Base-by-base conservation (phyloP, 305 asterid species). In the Fraxinus sp. region DNA sequence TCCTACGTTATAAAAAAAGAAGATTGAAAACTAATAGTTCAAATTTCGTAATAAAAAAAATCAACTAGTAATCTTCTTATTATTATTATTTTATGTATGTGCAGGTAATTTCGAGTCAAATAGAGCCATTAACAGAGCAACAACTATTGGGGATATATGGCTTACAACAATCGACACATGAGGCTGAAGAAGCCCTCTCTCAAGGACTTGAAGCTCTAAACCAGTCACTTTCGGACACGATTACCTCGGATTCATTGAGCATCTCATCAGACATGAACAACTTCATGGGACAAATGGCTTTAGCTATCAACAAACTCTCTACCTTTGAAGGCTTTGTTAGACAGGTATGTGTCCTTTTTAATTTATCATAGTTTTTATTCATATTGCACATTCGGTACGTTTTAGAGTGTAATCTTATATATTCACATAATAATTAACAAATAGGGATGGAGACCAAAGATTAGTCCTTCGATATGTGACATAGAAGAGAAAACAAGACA, bases 141-240 rank as follows among this genome's bases (percentile, higher is more conserved):
- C 97, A 93, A 55, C 24, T 90, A 13, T 62, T 90, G 90, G 95
- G 89, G 24, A 86, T 94, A 2, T 90, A 86, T 72, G 90, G 88
- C 1, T 66, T 94, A 46, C 98, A 92, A 73, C 92, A 91, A 77
- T 85, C 93, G 0, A 89, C 97, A 1, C 90, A 87, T 59, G 93
- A 92, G 82, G 92, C 95, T 0, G 98, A 94, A 84, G 96, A 91
- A 30, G 94, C 91, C 4, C 87, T 94, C 0, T 87, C 94, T 33
- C 92, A 89, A 80, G 98, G 95, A 0, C 83, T 93, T 2, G 96
- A 91, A 4, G 85, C 89, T 7, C 82, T 93, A 3, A 86, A 90
- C 9, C 92, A 90, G 2, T 90, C 92, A 0, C 85, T 94, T n/a
- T 80, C 91, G 0, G 88, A 93, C 6, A 87, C 93, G 55, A 86